Conservation (phyloP, 306 rosid genomes). For the Lathyrus sativus region DNA sequence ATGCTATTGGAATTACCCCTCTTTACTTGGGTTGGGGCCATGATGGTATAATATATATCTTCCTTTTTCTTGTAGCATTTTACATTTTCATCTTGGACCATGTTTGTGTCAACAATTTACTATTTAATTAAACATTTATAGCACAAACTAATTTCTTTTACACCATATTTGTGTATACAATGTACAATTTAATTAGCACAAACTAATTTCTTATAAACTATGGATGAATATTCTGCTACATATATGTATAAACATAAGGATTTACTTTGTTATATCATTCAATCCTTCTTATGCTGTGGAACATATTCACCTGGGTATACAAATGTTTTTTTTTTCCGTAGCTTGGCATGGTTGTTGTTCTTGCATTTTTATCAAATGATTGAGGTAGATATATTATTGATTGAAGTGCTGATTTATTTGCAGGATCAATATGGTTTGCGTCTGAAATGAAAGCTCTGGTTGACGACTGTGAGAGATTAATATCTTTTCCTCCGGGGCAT, state of each 20-base stretch:
- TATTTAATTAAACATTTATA: background rate
- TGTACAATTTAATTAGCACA: background rate
- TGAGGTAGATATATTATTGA: conserved; percentile 4
- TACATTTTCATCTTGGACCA: background rate
- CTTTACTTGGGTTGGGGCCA: conserved; percentile 98
- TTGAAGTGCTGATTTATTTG: conserved; percentile 36
- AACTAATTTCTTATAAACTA: conserved; percentile 7
- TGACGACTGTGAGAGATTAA: conserved; percentile 94
- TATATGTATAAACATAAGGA: background rate
- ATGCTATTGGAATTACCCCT: conserved; percentile 89
- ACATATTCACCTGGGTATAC: conserved; percentile 6
- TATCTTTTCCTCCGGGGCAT: conserved; percentile 93
- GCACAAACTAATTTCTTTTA: background rate
- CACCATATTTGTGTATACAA: too few species aligned
- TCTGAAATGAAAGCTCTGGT: conserved; percentile 98
- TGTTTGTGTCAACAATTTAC: too few species aligned
- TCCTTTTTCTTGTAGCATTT: conserved; percentile 21
- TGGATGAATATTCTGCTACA: conserved; percentile 1
- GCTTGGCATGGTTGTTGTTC: conserved; percentile 11
- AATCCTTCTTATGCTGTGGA: conserved; percentile 19
- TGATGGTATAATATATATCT: conserved; percentile 61
- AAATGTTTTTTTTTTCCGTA: background rate
- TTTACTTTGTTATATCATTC: conserved; percentile 12
- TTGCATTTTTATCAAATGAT: conserved; percentile 19
- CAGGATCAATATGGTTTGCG: conserved; percentile 97